Percentiles rank a stretch among this genome's conserved stretches.
These are phyloP conservation scores for Magnusiomyces fungicola DNA, from an alignment of 1,139 yeast genomes.

Conservation along the genomic window DNA sequence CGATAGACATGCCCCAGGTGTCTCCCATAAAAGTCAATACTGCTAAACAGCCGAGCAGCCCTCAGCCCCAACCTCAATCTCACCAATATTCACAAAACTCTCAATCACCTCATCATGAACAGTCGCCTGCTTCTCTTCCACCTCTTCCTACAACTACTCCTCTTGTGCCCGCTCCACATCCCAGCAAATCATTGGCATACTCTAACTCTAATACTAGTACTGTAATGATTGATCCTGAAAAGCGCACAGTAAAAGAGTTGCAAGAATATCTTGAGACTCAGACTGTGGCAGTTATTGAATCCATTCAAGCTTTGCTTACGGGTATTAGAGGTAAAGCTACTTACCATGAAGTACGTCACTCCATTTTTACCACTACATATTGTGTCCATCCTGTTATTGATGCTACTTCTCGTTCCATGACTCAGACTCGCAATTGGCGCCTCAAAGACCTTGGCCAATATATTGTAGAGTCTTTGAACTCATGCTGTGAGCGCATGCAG, in stretches of 20 bases:
- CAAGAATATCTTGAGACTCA: conserved; percentile 86
- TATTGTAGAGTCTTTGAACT: conserved; percentile 80
- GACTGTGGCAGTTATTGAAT: conserved; percentile 83
- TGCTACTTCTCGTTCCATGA: conserved; percentile 84
- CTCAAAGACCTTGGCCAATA: conserved; percentile 86
- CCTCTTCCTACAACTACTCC: neutral
- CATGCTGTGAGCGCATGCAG: conserved; percentile 69
- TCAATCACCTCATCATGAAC: no score
- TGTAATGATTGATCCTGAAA: conserved; percentile 51
- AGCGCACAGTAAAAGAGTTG: conserved; percentile 68
- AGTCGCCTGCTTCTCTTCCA: no score
- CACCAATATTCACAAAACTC: no score
- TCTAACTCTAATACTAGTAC: neutral
- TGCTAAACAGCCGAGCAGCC: no score
- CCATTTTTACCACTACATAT: conserved; percentile 63
- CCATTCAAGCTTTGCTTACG: conserved; percentile 70
- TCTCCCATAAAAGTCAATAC: no score
- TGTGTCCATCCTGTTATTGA: conserved; percentile 85
- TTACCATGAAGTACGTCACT: conserved; percentile 71
- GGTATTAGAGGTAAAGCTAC: conserved; percentile 45
- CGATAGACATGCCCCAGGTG: no score
- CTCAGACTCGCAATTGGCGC: conserved; percentile 67
- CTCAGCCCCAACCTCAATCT: no score
- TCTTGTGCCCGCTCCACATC: neutral
- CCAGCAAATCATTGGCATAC: neutral